These are phyloP conservation scores for Fusarium chlamydosporum DNA, from an alignment of 2,329 filamentous ascomycete species.

Conservation along the genomic window DNA sequence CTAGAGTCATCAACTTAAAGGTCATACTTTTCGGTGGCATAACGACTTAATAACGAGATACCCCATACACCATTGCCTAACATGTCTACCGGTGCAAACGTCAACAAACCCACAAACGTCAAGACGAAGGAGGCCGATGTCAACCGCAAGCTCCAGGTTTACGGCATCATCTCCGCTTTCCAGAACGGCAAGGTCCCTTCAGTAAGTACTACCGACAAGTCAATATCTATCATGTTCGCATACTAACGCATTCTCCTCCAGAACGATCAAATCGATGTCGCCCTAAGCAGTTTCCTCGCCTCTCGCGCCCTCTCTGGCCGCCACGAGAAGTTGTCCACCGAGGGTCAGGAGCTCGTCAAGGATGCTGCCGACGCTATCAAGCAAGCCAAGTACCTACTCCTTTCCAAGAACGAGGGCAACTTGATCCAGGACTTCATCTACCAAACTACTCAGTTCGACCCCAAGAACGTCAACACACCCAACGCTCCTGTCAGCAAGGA, in stretches of 20 bases:
- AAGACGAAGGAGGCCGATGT: slow-evolving; percentile 88
- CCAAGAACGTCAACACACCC: slow-evolving; percentile 72
- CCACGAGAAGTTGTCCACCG: slow-evolving; percentile 81
- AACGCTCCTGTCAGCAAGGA: slow-evolving; percentile 80
- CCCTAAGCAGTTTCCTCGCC: slow-evolving; percentile 87
- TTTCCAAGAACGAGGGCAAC: slow-evolving; percentile 96
- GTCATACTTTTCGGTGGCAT: slow-evolving; percentile 19
- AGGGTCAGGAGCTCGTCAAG: slow-evolving; percentile 82
- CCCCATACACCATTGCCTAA: slow-evolving; percentile 37
- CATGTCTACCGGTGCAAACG: slow-evolving; percentile 61
- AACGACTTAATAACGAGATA: slow-evolving; percentile 39
- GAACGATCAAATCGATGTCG: slow-evolving; percentile 97
- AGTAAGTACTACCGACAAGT: slow-evolving; percentile 63
- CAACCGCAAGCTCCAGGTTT: slow-evolving; percentile 94
- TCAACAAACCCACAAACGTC: slow-evolving; percentile 81
- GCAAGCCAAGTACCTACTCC: slow-evolving; percentile 84
- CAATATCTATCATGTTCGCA: background rate
- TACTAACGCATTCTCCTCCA: slow-evolving; percentile 53
- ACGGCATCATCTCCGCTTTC: slow-evolving; percentile 90
- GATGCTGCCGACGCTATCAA: slow-evolving; percentile 86
- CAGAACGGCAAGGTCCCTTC: slow-evolving; percentile 91
- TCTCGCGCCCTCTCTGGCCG: slow-evolving; percentile 79
- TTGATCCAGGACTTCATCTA: slow-evolving; percentile 97
- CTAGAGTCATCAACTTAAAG: slow-evolving; percentile 14
- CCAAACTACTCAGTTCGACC: slow-evolving; percentile 84